These are phyloP conservation scores for Phytophthora sansomeana DNA, from an alignment of 352 stramenopile genomes.

Conservation along the genomic window DNA sequence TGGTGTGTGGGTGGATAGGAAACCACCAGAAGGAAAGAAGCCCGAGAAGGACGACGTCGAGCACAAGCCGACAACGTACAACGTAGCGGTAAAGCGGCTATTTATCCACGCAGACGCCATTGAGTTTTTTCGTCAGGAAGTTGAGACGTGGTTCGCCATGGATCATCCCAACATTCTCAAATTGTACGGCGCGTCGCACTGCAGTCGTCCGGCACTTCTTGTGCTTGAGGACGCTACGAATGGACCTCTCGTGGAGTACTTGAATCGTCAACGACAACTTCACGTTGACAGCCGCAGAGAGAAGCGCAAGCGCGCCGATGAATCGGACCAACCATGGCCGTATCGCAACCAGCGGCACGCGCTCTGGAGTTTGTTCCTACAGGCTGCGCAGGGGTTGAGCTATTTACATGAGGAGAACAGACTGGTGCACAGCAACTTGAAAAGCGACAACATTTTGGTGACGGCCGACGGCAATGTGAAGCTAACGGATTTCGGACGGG, in stretches of 20 bases:
- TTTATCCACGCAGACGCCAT: slow-evolving; percentile 30
- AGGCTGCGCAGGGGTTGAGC: slow-evolving; percentile 55
- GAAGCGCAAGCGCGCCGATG: background rate
- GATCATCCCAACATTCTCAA: slow-evolving; percentile 38
- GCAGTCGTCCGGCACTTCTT: slow-evolving; percentile 30
- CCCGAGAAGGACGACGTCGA: slow-evolving; percentile 1
- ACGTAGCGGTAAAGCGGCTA: slow-evolving; percentile 29
- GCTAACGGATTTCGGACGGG: slow-evolving; percentile 76
- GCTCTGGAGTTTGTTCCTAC: slow-evolving; percentile 35
- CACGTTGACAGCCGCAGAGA: slow-evolving; percentile 3
- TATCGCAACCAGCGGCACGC: slow-evolving; percentile 22
- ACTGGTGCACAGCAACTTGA: slow-evolving; percentile 65
- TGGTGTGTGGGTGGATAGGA: slow-evolving; percentile 30
- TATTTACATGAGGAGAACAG: slow-evolving; percentile 57
- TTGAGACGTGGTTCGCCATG: slow-evolving; percentile 37
- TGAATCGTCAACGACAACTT: slow-evolving; percentile 18
- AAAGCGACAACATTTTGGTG: slow-evolving; percentile 73
- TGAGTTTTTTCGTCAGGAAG: slow-evolving; percentile 37
- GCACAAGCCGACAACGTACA: background rate
- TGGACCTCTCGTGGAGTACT: slow-evolving; percentile 23
- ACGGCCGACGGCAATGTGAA: slow-evolving; percentile 60
- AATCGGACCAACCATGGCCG: background rate
- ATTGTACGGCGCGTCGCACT: slow-evolving; percentile 38
- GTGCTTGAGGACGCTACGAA: slow-evolving; percentile 32
- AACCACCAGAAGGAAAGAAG: slow-evolving; percentile 13